Conservation (phyloP, 768 basidiomycete species). For the Hydnum rufescens region DNA sequence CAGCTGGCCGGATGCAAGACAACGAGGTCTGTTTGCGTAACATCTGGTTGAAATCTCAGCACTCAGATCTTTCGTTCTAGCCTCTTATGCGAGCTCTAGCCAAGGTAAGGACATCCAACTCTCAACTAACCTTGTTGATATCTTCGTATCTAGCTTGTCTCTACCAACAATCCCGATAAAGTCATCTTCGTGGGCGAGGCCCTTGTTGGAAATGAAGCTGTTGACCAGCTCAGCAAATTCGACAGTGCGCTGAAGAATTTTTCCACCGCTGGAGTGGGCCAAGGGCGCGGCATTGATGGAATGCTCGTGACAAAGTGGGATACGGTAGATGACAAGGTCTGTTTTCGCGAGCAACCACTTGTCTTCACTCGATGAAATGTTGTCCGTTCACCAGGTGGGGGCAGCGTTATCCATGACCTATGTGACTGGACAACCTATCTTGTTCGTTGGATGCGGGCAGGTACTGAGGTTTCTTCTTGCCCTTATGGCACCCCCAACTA, state of each 20-base stretch:
- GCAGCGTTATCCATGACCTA: constrained; percentile 98
- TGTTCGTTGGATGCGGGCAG: constrained; percentile 97
- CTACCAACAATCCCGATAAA: constrained; percentile 90
- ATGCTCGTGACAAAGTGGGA: constrained; percentile 99
- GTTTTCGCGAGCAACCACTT: constrained; percentile 13
- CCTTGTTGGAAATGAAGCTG: constrained; percentile 94
- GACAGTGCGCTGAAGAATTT: constrained; percentile 88
- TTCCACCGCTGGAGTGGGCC: constrained; percentile 38
- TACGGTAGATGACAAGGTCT: constrained; percentile 88
- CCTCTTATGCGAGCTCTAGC: constrained; percentile 97
- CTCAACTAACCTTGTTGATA: background rate
- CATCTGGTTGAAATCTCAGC: background rate
- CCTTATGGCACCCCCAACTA: background rate
- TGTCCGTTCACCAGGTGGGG: constrained; percentile 90
- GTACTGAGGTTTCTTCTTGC: constrained; percentile 20
- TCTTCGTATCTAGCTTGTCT: constrained; percentile 41
- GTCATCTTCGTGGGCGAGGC: constrained; percentile 98
- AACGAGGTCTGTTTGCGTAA: constrained; percentile 49
- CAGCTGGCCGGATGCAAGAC: constrained; percentile 97
- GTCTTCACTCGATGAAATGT: too few relatives aligned
- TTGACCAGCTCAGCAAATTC: constrained; percentile 93
- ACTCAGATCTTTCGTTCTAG: constrained; percentile 19
- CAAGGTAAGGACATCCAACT: constrained; percentile 33
- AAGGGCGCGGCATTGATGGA: constrained; percentile 87
- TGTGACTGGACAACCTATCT: constrained; percentile 93